These are phyloP conservation scores for Brassica balearica DNA, from an alignment of 441 rosid species.

Conservation along the genomic window DNA sequence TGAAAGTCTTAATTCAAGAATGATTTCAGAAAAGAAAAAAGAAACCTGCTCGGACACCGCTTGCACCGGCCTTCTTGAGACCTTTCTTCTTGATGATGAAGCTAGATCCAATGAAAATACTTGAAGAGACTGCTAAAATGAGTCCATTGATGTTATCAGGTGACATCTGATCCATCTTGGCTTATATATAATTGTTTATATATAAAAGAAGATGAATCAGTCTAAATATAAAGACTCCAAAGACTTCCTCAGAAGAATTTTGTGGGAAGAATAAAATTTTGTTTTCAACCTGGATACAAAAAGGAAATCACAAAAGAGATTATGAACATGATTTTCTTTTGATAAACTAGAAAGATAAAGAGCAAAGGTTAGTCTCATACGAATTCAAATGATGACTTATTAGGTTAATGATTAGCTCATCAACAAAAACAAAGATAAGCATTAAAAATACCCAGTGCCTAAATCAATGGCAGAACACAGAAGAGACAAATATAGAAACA, in stretches of 20 bases:
- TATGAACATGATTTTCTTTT: constrained; percentile 13
- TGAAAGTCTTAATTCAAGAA: background rate
- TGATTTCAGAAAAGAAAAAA: constrained; percentile 7
- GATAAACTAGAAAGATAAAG: background rate
- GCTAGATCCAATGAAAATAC: constrained; percentile 92
- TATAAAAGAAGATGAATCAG: constrained; percentile 46
- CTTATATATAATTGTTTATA: constrained; percentile 30
- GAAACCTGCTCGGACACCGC: constrained; percentile 80
- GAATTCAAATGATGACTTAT: background rate
- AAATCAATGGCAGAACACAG: constrained; percentile 4
- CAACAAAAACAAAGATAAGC: background rate
- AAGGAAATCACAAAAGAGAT: background rate
- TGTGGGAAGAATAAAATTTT: background rate
- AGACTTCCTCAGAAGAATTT: background rate
- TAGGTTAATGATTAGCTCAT: background rate
- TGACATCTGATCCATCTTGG: constrained; percentile 49
- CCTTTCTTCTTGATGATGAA: constrained; percentile 93
- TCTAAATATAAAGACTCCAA: background rate
- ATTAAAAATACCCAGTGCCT: background rate
- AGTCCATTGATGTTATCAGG: constrained; percentile 47
- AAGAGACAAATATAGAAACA: constrained; percentile 29
- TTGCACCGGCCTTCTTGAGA: constrained; percentile 67
- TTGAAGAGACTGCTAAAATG: constrained; percentile 64
- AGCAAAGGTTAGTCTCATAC: background rate
- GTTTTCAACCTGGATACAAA: constrained; percentile 32